phyloP scores from a whole-genome alignment of 1,284 basidiomycete species.

The Apiotrichum laibachii region DNA sequence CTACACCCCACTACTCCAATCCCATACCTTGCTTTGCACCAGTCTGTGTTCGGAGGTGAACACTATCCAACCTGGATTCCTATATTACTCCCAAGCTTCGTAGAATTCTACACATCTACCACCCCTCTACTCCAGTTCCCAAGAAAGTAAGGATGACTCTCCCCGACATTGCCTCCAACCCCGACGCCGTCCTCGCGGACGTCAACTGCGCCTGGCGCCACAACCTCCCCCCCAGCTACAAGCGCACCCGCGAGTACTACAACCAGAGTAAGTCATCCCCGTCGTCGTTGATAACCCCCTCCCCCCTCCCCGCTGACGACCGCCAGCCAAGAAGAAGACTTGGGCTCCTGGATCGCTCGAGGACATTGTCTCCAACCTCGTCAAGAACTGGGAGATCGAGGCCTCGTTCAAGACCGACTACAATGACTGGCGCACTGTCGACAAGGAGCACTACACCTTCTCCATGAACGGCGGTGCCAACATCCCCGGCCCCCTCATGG shows the following conservation, averaged over 20 bases:
- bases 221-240: conserved; percentile 16
- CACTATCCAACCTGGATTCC: neutral
- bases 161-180: conserved; percentile 19
- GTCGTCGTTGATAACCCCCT: too few relatives aligned
- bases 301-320: neutral
- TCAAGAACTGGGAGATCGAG: conserved; percentile 27
- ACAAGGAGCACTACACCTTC: conserved; percentile 14
- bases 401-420: conserved; percentile 23
- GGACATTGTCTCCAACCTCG: conserved; percentile 20
- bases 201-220: conserved; percentile 16
- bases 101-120: neutral
- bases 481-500: conserved; percentile 13
- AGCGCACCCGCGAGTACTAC: conserved; percentile 16
- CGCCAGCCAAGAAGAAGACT: conserved; percentile 14
- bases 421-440: conserved; percentile 19
- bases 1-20: neutral
- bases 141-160: neutral
- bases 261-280: conserved; percentile 10
- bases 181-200: conserved; percentile 21
- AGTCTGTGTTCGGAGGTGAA: neutral
- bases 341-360: conserved; percentile 17
- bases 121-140: neutral
- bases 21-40: neutral
- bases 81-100: neutral
- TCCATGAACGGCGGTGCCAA: conserved; percentile 15